phyloP scores from a whole-genome alignment of 1,139 yeast genomes.

The Tardiomyces digboiensis region DNA sequence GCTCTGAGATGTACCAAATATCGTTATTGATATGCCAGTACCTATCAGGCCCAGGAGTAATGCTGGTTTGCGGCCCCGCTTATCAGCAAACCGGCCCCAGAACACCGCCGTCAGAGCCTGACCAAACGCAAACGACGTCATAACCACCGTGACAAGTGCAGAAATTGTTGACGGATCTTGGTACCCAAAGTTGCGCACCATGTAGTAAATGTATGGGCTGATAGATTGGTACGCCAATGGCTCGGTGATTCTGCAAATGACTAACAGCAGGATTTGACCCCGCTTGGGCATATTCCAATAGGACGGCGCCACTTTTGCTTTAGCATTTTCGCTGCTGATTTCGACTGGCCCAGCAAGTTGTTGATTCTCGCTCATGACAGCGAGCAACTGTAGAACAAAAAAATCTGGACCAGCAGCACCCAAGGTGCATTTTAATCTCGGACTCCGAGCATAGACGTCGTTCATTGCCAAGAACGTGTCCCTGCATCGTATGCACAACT shows the following conservation, averaged over 20 bases:
- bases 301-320: slow-evolving; percentile 4
- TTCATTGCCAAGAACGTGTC: too few relatives aligned
- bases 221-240: slow-evolving; percentile 53
- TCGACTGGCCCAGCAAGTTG: too few relatives aligned
- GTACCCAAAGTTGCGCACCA: slow-evolving; percentile 48
- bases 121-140: slow-evolving; percentile 40
- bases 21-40: slow-evolving; percentile 36
- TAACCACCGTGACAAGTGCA: slow-evolving; percentile 40
- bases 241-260: slow-evolving; percentile 38
- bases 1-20: slow-evolving; percentile 43
- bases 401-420: too few relatives aligned
- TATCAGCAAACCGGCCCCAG: slow-evolving; percentile 50
- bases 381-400: too few relatives aligned
- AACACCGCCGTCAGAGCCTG: slow-evolving; percentile 45
- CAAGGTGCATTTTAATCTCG: too few relatives aligned
- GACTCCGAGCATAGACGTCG: too few relatives aligned
- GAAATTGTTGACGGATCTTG: slow-evolving; percentile 43
- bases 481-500: too few relatives aligned
- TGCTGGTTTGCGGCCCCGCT: slow-evolving; percentile 44
- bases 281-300: slow-evolving; percentile 20
- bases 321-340: too few relatives aligned
- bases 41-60: slow-evolving; percentile 43
- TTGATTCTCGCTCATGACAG: too few relatives aligned
- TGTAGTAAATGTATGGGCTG: slow-evolving; percentile 53
- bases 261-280: slow-evolving; percentile 18